A percentile compares a stretch with the other conserved stretches of the same genome.
Conservation (phyloP, 2,329 filamentous ascomycete genomes). For the Stagonosporopsis vannaccii region DNA sequence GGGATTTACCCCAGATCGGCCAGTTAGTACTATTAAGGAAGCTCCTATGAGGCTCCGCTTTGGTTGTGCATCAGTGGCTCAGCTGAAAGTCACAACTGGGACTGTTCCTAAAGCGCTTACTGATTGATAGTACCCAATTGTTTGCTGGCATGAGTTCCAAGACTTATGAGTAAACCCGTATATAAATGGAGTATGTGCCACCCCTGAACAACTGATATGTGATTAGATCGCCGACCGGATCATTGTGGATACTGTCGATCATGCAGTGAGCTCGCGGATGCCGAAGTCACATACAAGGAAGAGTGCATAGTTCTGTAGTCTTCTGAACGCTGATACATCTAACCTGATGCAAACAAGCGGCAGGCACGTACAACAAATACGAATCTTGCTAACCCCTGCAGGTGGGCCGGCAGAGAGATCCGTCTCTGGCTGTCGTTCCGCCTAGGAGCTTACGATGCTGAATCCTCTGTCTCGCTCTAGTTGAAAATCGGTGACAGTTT, state of each 20-base stretch:
- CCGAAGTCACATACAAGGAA: background rate
- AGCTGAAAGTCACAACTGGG: background rate
- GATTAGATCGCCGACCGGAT: constrained; percentile 16
- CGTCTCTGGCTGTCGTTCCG: background rate
- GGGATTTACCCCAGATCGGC: background rate
- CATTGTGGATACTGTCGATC: background rate
- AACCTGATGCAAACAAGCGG: background rate
- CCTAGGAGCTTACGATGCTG: background rate
- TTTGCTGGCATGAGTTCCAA: too few species aligned
- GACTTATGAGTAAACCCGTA: too few species aligned
- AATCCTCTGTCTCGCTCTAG: background rate
- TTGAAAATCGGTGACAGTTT: background rate
- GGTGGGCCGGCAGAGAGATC: background rate
- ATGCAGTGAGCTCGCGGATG: constrained; percentile 1
- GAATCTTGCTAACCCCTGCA: too few species aligned
- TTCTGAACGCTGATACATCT: background rate
- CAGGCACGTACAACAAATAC: too few species aligned
- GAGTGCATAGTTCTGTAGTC: background rate
- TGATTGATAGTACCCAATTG: too few species aligned
- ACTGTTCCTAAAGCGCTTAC: background rate
- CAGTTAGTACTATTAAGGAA: background rate
- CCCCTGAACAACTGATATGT: background rate
- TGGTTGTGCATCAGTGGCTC: background rate
- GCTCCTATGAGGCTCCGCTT: background rate
- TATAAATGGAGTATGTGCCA: too few species aligned